phyloP scores from a whole-genome alignment of 306 rosid genomes.

The Senna siamea region DNA sequence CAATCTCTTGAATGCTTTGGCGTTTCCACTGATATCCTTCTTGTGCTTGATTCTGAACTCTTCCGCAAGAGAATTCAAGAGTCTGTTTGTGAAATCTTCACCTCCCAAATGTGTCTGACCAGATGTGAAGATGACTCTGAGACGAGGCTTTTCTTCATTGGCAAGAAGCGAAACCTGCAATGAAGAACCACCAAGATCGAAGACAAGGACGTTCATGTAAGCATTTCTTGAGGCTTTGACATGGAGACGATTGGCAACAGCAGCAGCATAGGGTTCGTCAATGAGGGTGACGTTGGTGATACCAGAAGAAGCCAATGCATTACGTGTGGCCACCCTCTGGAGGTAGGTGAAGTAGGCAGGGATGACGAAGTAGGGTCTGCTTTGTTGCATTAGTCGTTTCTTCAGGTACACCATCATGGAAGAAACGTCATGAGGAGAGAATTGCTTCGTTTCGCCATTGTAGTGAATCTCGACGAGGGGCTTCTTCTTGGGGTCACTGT shows the following conservation, averaged over 20 bases:
- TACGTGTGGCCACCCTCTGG: not conserved
- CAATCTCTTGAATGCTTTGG: not conserved
- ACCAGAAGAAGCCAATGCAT: not conserved
- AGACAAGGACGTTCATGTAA: not conserved
- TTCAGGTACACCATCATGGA: no score
- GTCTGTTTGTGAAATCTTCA: not conserved
- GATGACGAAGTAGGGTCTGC: not conserved
- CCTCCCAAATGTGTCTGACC: not conserved
- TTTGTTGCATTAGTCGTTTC: no score
- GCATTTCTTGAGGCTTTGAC: not conserved
- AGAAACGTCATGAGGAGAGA: no score
- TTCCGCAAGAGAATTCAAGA: not conserved
- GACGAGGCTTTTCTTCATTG: not conserved
- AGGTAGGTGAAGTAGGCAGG: not conserved
- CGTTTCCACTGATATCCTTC: not conserved
- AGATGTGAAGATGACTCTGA: no score
- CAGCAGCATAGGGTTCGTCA: not conserved
- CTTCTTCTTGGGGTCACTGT: no score
- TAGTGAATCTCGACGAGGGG: no score
- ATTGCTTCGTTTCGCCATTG: no score
- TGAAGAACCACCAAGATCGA: slow-evolving; percentile 10
- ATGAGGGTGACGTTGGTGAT: not conserved
- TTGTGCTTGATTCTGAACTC: not conserved
- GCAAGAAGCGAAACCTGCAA: slow-evolving; percentile 1
- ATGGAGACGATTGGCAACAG: not conserved